These are phyloP conservation scores for Starmerella bombi DNA, from an alignment of 805 yeast genomes.

Conservation along the genomic window DNA sequence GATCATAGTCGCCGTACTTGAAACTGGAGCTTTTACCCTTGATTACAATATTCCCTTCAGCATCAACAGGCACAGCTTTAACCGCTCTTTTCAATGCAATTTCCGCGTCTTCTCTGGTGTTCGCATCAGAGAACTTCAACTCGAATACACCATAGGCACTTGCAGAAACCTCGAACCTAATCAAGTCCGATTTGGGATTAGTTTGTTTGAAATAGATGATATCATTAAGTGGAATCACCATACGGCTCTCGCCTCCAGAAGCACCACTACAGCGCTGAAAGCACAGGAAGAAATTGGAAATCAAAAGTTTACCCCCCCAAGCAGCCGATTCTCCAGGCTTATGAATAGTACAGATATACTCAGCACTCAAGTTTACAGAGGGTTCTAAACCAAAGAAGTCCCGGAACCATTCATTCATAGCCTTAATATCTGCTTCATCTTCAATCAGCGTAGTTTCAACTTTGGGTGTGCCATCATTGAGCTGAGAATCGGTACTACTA, in stretches of 20 bases:
- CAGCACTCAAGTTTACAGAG: conserved; percentile 41
- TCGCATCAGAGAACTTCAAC: conserved; percentile 5
- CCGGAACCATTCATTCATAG: conserved; percentile 48
- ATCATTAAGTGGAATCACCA: conserved; percentile 69
- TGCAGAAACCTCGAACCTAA: conserved; percentile 15
- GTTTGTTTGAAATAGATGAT: conserved; percentile 25
- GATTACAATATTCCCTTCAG: background rate
- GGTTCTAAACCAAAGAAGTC: conserved; percentile 51
- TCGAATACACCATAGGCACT: conserved; percentile 10
- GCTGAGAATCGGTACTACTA: background rate
- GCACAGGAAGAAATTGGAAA: conserved; percentile 58
- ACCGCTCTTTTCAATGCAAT: conserved; percentile 33
- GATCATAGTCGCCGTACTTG: conserved; percentile 12
- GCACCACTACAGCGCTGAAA: conserved; percentile 64
- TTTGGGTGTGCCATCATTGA: background rate
- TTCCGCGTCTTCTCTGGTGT: conserved; percentile 3
- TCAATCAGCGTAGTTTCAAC: background rate
- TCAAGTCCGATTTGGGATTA: background rate
- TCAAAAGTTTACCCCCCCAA: conserved; percentile 52
- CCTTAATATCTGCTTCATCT: conserved; percentile 22
- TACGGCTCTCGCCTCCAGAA: conserved; percentile 33
- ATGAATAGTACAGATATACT: conserved; percentile 32
- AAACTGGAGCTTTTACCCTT: conserved; percentile 2
- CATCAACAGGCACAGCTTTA: background rate
- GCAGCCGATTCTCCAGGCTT: conserved; percentile 7